phyloP scores from a whole-genome alignment of 2,329 filamentous ascomycete genomes.

The Fusarium tjaetaba region DNA sequence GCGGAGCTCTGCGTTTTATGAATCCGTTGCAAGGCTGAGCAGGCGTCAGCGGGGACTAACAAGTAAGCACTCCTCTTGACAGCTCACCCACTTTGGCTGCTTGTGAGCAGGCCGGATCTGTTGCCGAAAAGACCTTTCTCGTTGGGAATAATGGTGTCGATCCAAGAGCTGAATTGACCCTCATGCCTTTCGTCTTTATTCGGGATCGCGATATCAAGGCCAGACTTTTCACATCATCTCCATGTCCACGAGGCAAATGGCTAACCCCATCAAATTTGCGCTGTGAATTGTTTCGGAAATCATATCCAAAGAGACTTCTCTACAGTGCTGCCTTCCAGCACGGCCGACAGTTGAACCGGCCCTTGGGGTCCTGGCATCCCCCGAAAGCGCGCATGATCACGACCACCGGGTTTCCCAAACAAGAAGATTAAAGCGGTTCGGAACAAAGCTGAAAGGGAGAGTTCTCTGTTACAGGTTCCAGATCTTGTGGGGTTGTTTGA shows the following conservation, averaged over 20 bases:
- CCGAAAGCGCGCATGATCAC: not conserved
- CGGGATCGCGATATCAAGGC: accelerated
- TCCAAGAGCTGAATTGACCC: accelerated
- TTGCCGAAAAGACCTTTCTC: not conserved
- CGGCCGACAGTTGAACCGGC: not conserved
- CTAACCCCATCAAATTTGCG: accelerated
- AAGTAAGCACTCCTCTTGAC: not conserved
- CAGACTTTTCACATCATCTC: accelerated
- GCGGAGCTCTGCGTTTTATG: not conserved
- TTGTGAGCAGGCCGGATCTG: not conserved
- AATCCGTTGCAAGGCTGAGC: accelerated
- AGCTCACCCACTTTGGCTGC: not conserved
- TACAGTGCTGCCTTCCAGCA: not conserved
- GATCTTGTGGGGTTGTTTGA: not conserved
- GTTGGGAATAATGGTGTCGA: accelerated
- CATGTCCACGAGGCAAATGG: not conserved
- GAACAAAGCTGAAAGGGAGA: not conserved
- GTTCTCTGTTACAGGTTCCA: accelerated
- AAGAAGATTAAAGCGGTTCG: not conserved
- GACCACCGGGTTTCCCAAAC: not conserved
- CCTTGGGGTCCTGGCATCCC: not conserved
- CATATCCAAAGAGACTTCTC: not conserved
- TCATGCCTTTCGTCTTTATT: not conserved
- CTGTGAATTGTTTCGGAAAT: accelerated
- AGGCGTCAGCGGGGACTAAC: not conserved